A percentile compares a stretch with the other conserved stretches of the same genome.
Conservation (phyloP, 192 early-diverging fungal genomes). For the Coemansia sp. region DNA sequence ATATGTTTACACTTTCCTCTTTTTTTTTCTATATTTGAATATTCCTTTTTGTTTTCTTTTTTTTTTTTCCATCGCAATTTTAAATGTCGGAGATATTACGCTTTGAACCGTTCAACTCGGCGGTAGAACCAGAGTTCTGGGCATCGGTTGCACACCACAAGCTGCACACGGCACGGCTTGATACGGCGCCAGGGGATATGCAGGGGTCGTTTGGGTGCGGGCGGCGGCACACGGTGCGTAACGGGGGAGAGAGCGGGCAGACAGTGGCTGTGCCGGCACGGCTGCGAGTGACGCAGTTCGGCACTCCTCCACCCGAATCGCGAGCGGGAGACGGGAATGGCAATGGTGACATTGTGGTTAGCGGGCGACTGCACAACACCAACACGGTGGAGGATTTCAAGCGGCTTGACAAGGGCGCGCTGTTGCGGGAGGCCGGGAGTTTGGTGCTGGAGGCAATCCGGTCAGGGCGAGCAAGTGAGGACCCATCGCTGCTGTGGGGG, state of each 20-base stretch:
- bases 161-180: conserved; percentile 78
- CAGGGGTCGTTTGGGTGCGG: conserved; percentile 68
- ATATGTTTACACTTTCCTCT: not conserved
- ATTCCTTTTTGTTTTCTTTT: conserved; percentile 4
- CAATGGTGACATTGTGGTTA: conserved; percentile 2
- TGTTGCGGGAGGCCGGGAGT: conserved; percentile 51
- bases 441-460: conserved; percentile 69
- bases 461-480: conserved; percentile 60
- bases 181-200: conserved; percentile 61
- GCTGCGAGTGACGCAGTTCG: conserved; percentile 54
- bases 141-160: conserved; percentile 77
- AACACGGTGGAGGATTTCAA: conserved; percentile 97
- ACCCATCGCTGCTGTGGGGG: conserved; percentile 66
- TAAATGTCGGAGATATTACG: conserved; percentile 58
- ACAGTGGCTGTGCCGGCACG: conserved; percentile 58
- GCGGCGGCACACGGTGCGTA: conserved; percentile 52
- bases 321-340: conserved; percentile 9
- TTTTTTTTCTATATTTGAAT: not conserved
- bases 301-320: too few species aligned
- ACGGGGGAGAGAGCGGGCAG: conserved; percentile 8
- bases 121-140: conserved; percentile 92
- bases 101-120: conserved; percentile 81
- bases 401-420: conserved; percentile 66
- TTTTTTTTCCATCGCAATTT: not conserved
- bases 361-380: conserved; percentile 72